These are phyloP conservation scores for Leavenworthia alabamica DNA, from an alignment of 345 rosid species.

Conservation along the genomic window DNA sequence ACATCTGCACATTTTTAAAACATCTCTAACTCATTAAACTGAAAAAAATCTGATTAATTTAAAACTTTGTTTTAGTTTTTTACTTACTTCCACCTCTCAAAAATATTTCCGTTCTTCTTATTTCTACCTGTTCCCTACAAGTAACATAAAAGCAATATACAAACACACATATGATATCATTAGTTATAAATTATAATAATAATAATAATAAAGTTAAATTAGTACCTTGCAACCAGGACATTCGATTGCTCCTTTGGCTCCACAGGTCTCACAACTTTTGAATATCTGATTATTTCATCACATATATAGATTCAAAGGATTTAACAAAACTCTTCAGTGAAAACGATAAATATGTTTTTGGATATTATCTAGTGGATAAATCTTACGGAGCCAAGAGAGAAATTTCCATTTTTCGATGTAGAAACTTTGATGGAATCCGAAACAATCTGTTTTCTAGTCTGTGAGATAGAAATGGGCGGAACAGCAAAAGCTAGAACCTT, in stretches of 20 bases:
- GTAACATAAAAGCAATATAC: no score
- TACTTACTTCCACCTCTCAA: constrained; percentile 86
- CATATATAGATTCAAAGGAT: neutral
- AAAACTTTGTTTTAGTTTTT: neutral
- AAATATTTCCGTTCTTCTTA: constrained; percentile 75
- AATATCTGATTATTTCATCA: constrained; percentile 36
- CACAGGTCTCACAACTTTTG: constrained; percentile 52
- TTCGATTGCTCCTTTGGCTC: constrained; percentile 71
- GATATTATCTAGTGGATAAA: neutral
- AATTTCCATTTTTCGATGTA: constrained; percentile 45
- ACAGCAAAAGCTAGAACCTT: neutral
- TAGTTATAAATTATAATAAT: no score
- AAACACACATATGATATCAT: neutral
- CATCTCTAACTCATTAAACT: neutral
- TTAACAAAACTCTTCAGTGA: neutral
- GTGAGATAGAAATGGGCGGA: neutral
- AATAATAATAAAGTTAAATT: neutral
- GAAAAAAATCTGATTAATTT: neutral
- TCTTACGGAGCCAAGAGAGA: constrained; percentile 49
- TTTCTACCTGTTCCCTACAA: constrained; percentile 65
- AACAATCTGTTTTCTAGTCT: neutral
- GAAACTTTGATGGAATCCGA: constrained; percentile 17
- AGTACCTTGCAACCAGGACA: constrained; percentile 74
- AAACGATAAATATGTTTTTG: neutral
- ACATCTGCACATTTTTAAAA: constrained; percentile 41